These are phyloP conservation scores for Hyphodiscus sp. DNA, from an alignment of 2,329 filamentous ascomycete species.

Conservation along the genomic window DNA sequence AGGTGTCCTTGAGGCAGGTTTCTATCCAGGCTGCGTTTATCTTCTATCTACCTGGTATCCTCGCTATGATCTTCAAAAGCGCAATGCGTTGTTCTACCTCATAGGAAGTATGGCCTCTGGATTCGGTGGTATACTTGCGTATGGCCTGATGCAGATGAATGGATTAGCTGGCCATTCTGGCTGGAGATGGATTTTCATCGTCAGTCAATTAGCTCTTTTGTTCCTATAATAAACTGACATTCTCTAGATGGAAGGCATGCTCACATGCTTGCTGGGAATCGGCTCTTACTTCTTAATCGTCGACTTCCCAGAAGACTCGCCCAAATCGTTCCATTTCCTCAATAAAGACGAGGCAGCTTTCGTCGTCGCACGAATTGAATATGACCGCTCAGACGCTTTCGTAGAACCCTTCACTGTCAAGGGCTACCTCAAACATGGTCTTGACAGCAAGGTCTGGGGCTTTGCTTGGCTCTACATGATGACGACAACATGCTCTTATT, in stretches of 20 bases:
- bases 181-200: conserved; percentile 43
- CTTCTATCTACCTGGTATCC: conserved; percentile 37
- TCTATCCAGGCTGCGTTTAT: conserved; percentile 36
- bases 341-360: conserved; percentile 43
- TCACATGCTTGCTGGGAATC: conserved; percentile 48
- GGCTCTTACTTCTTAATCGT: conserved; percentile 52
- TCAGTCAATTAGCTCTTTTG: conserved; percentile 4
- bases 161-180: conserved; percentile 22
- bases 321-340: conserved; percentile 43
- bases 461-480: conserved; percentile 57
- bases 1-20: conserved; percentile 26
- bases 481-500: conserved; percentile 66
- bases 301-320: conserved; percentile 55
- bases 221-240: neutral
- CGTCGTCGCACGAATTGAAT: conserved; percentile 47
- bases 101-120: conserved; percentile 60
- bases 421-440: conserved; percentile 39
- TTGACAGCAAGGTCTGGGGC: conserved; percentile 54
- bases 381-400: conserved; percentile 48
- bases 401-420: conserved; percentile 40
- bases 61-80: conserved; percentile 59
- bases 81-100: conserved; percentile 64
- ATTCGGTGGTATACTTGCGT: conserved; percentile 63
- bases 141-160: conserved; percentile 47
- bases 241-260: conserved; percentile 39